phyloP scores from a whole-genome alignment of 2,329 filamentous ascomycete species.

The Elsinoe perseae region DNA sequence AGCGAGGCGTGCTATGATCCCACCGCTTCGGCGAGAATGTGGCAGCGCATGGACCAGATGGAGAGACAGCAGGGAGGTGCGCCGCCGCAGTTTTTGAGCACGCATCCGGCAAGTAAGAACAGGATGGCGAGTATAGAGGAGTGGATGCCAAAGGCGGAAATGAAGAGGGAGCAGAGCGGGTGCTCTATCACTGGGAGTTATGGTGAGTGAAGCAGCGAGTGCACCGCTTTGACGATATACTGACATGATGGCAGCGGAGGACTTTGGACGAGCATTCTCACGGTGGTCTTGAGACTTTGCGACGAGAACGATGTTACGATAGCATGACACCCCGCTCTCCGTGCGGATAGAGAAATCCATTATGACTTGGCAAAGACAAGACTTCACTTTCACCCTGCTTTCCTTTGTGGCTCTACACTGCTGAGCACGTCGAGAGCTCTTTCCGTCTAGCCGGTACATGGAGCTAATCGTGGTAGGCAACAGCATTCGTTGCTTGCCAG shows the following conservation, averaged over 20 bases:
- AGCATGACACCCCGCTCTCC: background rate
- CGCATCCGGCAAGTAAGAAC: conserved; percentile 64
- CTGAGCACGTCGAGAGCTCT: too few relatives aligned
- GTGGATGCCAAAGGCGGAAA: conserved; percentile 43
- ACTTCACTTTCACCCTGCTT: too few relatives aligned
- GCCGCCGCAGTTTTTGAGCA: conserved; percentile 64
- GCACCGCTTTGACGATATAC: background rate
- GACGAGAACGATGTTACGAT: background rate
- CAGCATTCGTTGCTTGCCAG: too few relatives aligned
- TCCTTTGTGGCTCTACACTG: too few relatives aligned
- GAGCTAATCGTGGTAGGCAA: too few relatives aligned
- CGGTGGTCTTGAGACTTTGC: background rate
- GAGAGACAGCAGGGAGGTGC: conserved; percentile 43
- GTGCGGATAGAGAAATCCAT: background rate
- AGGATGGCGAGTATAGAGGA: conserved; percentile 58
- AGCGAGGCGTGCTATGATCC: conserved; percentile 71
- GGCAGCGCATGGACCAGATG: conserved; percentile 50
- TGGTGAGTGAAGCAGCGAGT: conserved; percentile 10
- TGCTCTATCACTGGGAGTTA: conserved; percentile 15
- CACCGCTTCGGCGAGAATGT: conserved; percentile 56
- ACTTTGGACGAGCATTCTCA: conserved; percentile 6
- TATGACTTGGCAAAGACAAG: too few relatives aligned
- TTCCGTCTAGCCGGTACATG: too few relatives aligned
- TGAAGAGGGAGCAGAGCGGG: conserved; percentile 28
- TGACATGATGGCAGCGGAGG: background rate